Evolutionary conservation across 129 eudicot genomes (phyloP), one percentile per base, ranked within the genome.

Genomic region (Chrysanthemum seticuspe): DNA sequence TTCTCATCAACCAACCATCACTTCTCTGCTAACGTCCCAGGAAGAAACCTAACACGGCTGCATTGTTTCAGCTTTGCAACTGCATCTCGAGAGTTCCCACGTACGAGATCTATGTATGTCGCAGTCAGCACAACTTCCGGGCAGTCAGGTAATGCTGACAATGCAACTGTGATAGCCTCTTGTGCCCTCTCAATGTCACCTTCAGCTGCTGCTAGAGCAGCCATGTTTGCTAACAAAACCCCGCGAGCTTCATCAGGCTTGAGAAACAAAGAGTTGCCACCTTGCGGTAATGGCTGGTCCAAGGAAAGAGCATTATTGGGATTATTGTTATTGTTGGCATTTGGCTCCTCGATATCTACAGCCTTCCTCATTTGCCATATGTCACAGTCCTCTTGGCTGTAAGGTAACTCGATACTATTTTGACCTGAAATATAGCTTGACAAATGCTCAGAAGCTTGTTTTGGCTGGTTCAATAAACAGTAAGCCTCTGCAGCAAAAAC

Each of bases 241-340:
- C 89, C 97, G 9, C 88, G 91, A 15, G 97, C 98, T 83, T 90
- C 91, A 27, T 87, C 96, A 2, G 98, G 97, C 67, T 78, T 85
- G 51, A 81, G 67, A 69, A 78, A 86, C 49, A 44, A 14, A 67
- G 45, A 25, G 13, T 68, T 56, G 18, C 71, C 62, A n/a, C 53
- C 85, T 58, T 76, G 81, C 14, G 77, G 57, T 51, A 62, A 81
- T 12, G 76, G 59, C 57, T 71, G 90, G 64, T 87, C 87, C 2
- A 56, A 48, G 3, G 72, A 48, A 44, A 78, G 45, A 45, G 80
- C 12, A 63, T 69, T 76, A 56, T 76, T 61, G 67, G 62, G 75
- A 69, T 65, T 84, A 36, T 36, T 36, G 51, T 78, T 13, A 62
- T 72, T 76, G 52, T 74, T 61, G 67, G 62, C 79, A 69, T 68